Evolutionary conservation across 345 rosid genomes (phyloP).

Genomic region (Brassica incana): DNA sequence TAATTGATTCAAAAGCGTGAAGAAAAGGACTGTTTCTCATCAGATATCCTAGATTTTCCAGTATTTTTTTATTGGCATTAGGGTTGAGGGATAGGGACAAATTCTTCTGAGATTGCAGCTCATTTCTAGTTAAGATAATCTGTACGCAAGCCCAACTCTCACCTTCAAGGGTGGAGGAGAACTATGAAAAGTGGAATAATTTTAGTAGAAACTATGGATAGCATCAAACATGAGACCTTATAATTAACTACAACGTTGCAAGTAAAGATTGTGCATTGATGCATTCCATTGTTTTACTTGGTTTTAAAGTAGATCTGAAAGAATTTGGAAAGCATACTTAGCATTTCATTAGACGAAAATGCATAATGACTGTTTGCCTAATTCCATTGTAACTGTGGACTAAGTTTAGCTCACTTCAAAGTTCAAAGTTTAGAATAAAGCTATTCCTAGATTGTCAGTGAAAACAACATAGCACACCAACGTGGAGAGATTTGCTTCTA

Average conservation of each 20-base stretch:
- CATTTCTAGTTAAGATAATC: neutral
- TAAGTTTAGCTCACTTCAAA: constrained; percentile 1
- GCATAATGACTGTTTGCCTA: constrained; percentile 1
- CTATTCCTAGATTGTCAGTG: neutral
- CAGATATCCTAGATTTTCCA: neutral
- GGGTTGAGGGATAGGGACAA: neutral
- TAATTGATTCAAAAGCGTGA: neutral
- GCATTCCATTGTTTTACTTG: neutral
- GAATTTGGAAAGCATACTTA: neutral
- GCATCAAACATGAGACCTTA: neutral
- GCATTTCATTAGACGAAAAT: neutral
- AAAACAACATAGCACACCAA: constrained; percentile 5
- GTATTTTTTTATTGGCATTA: neutral
- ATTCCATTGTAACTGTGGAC: constrained; percentile 3
- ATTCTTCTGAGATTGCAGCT: neutral
- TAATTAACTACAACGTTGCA: constrained; percentile 1
- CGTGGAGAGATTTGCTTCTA: constrained; percentile 1
- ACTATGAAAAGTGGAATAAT: neutral
- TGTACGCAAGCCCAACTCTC: neutral
- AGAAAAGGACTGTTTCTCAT: neutral
- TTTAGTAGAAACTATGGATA: constrained; percentile 9
- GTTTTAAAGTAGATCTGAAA: constrained; percentile 5
- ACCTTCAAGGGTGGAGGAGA: constrained; percentile 7
- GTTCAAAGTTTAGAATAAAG: neutral
- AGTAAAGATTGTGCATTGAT: neutral